Percentiles rank a stretch among this genome's conserved stretches.
phyloP scores from a whole-genome alignment of 306 rosid species.

The Ziziphus jujuba region DNA sequence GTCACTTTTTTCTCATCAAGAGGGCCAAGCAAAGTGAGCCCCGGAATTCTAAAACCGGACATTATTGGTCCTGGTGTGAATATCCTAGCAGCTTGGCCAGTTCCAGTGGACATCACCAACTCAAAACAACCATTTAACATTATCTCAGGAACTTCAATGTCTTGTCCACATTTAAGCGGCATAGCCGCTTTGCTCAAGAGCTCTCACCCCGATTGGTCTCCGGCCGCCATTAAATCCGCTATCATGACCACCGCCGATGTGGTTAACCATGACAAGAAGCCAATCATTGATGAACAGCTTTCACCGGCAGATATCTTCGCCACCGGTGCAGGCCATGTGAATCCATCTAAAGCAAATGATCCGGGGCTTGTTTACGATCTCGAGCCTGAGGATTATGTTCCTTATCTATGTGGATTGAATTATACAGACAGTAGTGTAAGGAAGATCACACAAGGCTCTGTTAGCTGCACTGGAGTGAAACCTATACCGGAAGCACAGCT shows the following conservation, averaged over 20 bases:
- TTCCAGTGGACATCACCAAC: too few species aligned
- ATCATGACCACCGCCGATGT: too few species aligned
- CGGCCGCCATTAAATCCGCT: conserved; percentile 55
- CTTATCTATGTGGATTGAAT: conserved; percentile 53
- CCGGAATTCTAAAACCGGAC: conserved; percentile 2
- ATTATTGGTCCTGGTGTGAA: background rate
- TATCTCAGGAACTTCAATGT: conserved; percentile 54
- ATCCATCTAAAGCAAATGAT: conserved; percentile 45
- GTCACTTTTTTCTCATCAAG: background rate
- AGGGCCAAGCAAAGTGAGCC: background rate
- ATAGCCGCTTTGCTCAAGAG: conserved; percentile 48
- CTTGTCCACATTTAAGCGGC: conserved; percentile 59
- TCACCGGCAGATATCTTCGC: conserved; percentile 33
- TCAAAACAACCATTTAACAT: conserved; percentile 16
- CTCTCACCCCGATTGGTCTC: conserved; percentile 63
- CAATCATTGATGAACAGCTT: too few species aligned
- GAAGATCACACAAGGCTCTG: conserved; percentile 13
- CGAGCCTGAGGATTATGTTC: conserved; percentile 38
- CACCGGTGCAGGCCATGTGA: conserved; percentile 52
- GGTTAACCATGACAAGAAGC: too few species aligned
- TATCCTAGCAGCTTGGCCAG: background rate
- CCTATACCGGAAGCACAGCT: conserved; percentile 34
- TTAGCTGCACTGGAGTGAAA: conserved; percentile 29
- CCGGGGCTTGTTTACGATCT: conserved; percentile 58
- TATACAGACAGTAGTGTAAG: conserved; percentile 37